Conservation (phyloP, 2,329 filamentous ascomycete genomes). For the Penicillium janthinellum region DNA sequence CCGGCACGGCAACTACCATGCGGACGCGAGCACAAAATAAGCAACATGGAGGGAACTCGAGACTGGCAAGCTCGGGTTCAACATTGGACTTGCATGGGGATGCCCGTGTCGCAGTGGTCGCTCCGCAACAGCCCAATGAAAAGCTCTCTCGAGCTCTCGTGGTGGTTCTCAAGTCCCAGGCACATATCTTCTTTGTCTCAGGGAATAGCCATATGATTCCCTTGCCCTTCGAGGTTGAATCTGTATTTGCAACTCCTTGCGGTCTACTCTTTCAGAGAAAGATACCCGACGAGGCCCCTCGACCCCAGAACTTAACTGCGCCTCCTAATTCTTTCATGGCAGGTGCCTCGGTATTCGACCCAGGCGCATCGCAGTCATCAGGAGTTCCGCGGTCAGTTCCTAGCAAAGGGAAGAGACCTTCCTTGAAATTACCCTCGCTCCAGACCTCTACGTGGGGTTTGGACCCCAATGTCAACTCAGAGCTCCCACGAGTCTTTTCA, state of each 20-base stretch:
- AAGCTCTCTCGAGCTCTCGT: conserved; percentile 67
- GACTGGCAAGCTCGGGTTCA: conserved; percentile 22
- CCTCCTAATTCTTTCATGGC: conserved; percentile 84
- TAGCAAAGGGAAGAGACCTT: conserved; percentile 48
- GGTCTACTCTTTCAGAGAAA: conserved; percentile 88
- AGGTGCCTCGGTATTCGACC: conserved; percentile 60
- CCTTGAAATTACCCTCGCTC: conserved; percentile 51
- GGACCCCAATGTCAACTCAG: conserved; percentile 58
- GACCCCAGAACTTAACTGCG: conserved; percentile 49
- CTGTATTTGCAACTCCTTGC: conserved; percentile 76
- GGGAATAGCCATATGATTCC: conserved; percentile 88
- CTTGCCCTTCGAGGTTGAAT: conserved; percentile 91
- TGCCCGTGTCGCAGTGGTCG: conserved; percentile 21
- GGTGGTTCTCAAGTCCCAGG: conserved; percentile 88
- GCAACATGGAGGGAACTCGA: conserved; percentile 29
- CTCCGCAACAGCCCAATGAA: conserved; percentile 26
- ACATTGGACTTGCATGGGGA: conserved; percentile 32
- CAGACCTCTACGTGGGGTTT: conserved; percentile 58
- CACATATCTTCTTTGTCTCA: conserved; percentile 87
- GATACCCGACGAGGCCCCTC: conserved; percentile 44
- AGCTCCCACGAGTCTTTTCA: conserved; percentile 69
- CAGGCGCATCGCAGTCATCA: conserved; percentile 38
- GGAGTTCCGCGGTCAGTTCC: conserved; percentile 30
- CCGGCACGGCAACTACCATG: conserved; percentile 8
- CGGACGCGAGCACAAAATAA: conserved; percentile 15